phyloP scores from a whole-genome alignment of 2,329 filamentous ascomycete species.

The Phaeophleospora eucalypticola region DNA sequence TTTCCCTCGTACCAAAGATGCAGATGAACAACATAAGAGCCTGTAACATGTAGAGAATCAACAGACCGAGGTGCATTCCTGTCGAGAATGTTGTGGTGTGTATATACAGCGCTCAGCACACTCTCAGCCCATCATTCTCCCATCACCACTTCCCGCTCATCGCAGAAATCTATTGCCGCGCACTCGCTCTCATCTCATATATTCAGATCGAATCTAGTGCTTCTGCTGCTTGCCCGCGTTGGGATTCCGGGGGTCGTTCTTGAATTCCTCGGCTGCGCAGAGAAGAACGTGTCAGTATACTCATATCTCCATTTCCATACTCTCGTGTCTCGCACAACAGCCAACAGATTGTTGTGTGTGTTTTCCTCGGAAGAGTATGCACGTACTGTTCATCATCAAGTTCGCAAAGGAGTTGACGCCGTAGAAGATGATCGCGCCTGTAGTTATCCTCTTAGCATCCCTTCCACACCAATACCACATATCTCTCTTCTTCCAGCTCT shows the following conservation, averaged over 20 bases:
- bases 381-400: constrained; percentile 73
- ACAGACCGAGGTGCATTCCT: too few relatives aligned
- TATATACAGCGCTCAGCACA: constrained; percentile 2
- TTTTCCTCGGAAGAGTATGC: constrained; percentile 25
- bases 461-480: not conserved
- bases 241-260: constrained; percentile 93
- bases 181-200: not conserved
- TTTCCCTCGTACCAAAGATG: too few relatives aligned
- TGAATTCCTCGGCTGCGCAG: constrained; percentile 85
- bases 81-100: too few relatives aligned
- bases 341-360: too few relatives aligned
- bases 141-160: too few relatives aligned
- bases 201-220: constrained; percentile 21
- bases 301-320: not conserved
- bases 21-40: too few relatives aligned
- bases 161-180: too few relatives aligned
- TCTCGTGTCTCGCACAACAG: too few relatives aligned
- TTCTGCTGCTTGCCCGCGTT: constrained; percentile 37
- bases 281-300: constrained; percentile 8
- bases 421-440: constrained; percentile 82
- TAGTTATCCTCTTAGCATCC: constrained; percentile 10
- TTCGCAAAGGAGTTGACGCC: constrained; percentile 82
- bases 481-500: constrained; percentile 4
- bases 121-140: not conserved
- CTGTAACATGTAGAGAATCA: too few relatives aligned